Evolutionary conservation across 1,284 basidiomycete genomes (phyloP).

Genomic region (Heterobasidion occidentale): DNA sequence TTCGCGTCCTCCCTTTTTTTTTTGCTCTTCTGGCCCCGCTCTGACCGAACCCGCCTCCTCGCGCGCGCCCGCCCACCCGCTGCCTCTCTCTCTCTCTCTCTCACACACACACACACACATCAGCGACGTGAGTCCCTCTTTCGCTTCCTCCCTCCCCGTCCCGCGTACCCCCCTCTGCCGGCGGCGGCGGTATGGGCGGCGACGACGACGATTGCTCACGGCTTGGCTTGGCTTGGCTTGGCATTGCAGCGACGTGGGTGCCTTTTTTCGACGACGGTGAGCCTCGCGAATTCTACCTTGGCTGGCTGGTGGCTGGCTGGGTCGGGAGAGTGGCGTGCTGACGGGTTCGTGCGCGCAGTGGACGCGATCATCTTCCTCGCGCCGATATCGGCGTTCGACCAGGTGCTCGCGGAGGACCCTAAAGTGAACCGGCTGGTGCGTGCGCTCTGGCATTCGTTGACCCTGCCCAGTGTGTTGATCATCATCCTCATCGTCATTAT

Average conservation of each 20-base stretch:
- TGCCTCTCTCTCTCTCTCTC: not conserved
- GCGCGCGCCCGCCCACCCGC: not conserved
- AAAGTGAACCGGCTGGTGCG: conserved; percentile 52
- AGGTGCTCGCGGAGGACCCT: conserved; percentile 62
- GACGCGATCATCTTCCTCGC: conserved; percentile 78
- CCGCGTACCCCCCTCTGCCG: not conserved
- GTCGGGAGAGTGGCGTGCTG: not conserved
- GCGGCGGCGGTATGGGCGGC: not conserved
- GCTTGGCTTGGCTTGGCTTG: not conserved
- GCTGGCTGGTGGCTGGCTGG: not conserved
- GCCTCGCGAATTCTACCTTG: conserved; percentile 11
- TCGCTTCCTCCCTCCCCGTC: not conserved
- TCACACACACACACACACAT: too few relatives aligned
- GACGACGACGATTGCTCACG: conserved; percentile 6
- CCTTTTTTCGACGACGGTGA: conserved; percentile 72
- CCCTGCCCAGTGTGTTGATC: conserved; percentile 14
- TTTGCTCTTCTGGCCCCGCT: too few relatives aligned
- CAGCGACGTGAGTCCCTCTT: conserved; percentile 25
- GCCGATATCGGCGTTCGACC: conserved; percentile 74
- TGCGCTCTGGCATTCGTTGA: conserved; percentile 19
- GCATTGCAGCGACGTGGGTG: conserved; percentile 48
- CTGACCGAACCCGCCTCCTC: too few relatives aligned
- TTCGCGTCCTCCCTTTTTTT: too few relatives aligned
- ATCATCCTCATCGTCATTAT: conserved; percentile 1
- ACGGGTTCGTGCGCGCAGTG: conserved; percentile 25